Base-by-base conservation (phyloP, 2,329 filamentous ascomycete genomes). In the Dactylella cylindrospora region DNA sequence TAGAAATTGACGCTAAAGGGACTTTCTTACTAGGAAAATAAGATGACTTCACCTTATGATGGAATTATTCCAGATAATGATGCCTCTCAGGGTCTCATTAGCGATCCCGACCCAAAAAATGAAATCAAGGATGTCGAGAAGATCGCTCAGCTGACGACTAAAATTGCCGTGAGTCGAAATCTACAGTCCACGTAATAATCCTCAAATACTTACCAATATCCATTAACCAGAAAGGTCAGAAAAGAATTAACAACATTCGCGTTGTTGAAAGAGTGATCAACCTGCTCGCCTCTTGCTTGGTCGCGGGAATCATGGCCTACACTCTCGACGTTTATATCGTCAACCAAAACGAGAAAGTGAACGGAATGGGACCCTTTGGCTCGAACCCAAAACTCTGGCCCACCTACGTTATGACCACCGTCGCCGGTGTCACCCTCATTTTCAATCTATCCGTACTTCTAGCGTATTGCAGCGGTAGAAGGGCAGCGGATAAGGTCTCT, bases 321-420 rank as follows among this genome's bases (percentile, higher is more conserved):
- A 62, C 57, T 10, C 32, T 62, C 12, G 43, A 62, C 7, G 25
- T 22, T 26, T 53, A 39, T 19, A 15, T 62, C 38, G 57, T 62
- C 1, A 62, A 28, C 31, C 33, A 62, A 23, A 36, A 62, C 31
- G 22, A 62, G 40, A 32, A 40, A 19, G 28, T 62, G 26, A 62
- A 62, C 43, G 57, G 57, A 20, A 40, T 44, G 1, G 57, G 57
- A 6, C 57, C 57, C 10, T 62, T 62, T 23, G 57, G 57, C 4
- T 12, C 57, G 22, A 62, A 62, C n/a, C 57, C 57, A 7, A 62
- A 62, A 15, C 57, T 62, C 10, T 62, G 57, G 57, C 57, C 57
- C 6, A 62, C 57, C 1, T 54, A 54, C 17, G 57, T 62, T 5
- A 53, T 62, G 57, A 38, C 49, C 8, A 20, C 28, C 3, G 57